Percentiles rank a stretch among this genome's conserved stretches.
Evolutionary conservation across 306 rosid species (phyloP).

Genomic region (Quillaja saponaria): DNA sequence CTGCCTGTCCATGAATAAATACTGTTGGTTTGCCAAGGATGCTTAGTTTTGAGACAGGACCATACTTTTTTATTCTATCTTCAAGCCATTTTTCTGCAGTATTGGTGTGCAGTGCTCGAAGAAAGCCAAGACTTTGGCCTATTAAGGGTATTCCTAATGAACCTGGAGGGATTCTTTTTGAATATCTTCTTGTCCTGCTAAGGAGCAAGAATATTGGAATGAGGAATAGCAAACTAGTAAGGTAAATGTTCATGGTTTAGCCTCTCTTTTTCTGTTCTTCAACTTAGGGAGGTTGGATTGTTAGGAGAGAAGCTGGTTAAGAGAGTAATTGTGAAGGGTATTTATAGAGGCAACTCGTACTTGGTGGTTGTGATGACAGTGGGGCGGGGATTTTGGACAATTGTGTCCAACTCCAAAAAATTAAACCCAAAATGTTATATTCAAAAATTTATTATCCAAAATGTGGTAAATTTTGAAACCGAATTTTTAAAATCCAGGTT

Average conservation of each 20-base stretch:
- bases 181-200: slow-evolving; percentile 22
- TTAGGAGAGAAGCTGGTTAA: neutral
- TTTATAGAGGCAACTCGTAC: no score
- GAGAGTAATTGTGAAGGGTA: neutral
- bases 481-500: no score
- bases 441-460: no score
- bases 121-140: slow-evolving; percentile 52
- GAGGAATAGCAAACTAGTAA: slow-evolving; percentile 30
- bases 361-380: no score
- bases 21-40: slow-evolving; percentile 76
- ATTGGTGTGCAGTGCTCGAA: slow-evolving; percentile 50
- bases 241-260: slow-evolving; percentile 37
- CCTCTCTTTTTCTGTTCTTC: no score
- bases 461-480: no score
- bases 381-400: no score
- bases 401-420: no score
- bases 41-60: slow-evolving; percentile 69
- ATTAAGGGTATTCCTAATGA: slow-evolving; percentile 51
- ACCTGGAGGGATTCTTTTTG: slow-evolving; percentile 46
- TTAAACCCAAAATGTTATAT: no score
- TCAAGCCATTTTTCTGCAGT: slow-evolving; percentile 52
- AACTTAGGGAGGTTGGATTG: no score
- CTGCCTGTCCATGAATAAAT: slow-evolving; percentile 69
- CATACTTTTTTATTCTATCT: slow-evolving; percentile 56
- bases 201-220: slow-evolving; percentile 37